phyloP scores from a whole-genome alignment of 1,284 basidiomycete species.

The Puccinia hordei region DNA sequence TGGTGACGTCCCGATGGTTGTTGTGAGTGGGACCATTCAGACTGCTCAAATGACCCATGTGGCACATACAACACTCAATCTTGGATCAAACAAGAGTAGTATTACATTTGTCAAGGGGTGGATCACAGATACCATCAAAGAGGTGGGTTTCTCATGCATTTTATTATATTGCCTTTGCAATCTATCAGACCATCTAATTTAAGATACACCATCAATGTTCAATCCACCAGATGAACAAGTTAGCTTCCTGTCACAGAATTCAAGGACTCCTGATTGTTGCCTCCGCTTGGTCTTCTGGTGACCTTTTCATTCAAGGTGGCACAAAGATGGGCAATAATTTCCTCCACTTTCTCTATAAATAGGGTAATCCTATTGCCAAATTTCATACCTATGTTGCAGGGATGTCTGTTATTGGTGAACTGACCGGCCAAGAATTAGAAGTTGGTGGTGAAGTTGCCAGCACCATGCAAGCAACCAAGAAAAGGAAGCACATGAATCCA shows the following conservation, averaged over 20 bases:
- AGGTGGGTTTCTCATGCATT: too few species aligned
- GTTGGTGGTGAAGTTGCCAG: neutral
- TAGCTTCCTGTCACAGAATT: neutral
- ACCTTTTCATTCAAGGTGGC: neutral
- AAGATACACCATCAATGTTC: too few species aligned
- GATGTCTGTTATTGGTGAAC: neutral
- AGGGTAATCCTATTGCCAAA: neutral
- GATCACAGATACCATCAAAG: neutral
- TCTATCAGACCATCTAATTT: too few species aligned
- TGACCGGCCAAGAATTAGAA: neutral
- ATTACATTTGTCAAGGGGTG: neutral
- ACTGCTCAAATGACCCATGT: neutral
- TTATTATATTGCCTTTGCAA: too few species aligned
- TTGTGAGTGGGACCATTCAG: neutral
- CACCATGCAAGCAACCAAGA: neutral
- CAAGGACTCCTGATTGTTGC: neutral
- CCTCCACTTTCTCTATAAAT: neutral
- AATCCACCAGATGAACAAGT: neutral
- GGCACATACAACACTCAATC: neutral
- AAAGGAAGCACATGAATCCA: neutral
- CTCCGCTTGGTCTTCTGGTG: neutral
- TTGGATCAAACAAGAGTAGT: neutral
- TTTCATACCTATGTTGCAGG: neutral
- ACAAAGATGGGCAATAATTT: neutral
- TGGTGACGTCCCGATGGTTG: neutral